Evolutionary conservation across 345 rosid genomes (phyloP).

Genomic region (Hibiscus tridactylites): DNA sequence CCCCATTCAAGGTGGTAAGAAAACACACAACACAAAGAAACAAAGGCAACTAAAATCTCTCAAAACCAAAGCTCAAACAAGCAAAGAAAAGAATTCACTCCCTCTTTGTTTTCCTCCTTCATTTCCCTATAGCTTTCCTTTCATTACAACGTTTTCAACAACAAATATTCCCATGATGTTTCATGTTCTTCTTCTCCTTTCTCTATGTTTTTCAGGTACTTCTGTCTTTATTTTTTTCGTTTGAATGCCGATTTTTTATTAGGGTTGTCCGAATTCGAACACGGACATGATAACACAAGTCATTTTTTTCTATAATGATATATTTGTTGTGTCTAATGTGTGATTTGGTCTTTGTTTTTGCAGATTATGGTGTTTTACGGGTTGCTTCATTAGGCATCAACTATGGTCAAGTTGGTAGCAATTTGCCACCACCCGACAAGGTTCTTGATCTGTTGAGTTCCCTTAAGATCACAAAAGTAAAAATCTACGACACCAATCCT

Average conservation of each 20-base stretch:
- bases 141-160: too few relatives aligned
- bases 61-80: constrained; percentile 23
- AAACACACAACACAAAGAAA: neutral
- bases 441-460: constrained; percentile 62
- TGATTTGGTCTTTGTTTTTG: neutral
- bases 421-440: constrained; percentile 62
- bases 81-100: neutral
- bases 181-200: constrained; percentile 29
- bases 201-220: constrained; percentile 41
- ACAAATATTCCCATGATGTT: constrained; percentile 20
- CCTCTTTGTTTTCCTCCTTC: too few relatives aligned
- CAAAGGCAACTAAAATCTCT: constrained; percentile 20
- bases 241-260: neutral
- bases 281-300: too few relatives aligned
- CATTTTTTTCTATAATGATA: neutral
- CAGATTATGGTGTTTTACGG: constrained; percentile 41
- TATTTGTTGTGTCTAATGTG: too few relatives aligned
- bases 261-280: too few relatives aligned
- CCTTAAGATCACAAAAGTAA: constrained; percentile 51
- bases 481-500: constrained; percentile 89
- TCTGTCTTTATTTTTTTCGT: neutral
- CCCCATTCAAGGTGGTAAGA: neutral
- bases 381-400: constrained; percentile 71
- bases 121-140: neutral
- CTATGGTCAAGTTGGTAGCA: constrained; percentile 82